These are phyloP conservation scores for Rhododendron ferrugineum DNA, from an alignment of 148 eudicot species.

Conservation along the genomic window DNA sequence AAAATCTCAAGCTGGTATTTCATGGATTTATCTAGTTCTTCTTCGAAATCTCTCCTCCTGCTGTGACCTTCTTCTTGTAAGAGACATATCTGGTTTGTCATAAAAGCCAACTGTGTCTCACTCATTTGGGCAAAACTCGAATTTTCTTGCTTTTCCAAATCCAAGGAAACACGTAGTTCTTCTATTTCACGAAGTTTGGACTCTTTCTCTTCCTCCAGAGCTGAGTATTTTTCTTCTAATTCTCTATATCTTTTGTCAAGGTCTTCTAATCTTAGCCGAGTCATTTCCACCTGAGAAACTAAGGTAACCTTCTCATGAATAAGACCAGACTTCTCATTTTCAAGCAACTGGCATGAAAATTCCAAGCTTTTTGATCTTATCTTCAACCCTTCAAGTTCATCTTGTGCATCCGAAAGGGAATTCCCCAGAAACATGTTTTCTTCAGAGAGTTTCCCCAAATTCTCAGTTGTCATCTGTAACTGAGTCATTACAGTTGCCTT, in stretches of 20 bases:
- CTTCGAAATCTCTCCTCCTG: conserved; percentile 56
- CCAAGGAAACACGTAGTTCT: conserved; percentile 49
- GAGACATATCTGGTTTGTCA: conserved; percentile 41
- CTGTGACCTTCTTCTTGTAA: conserved; percentile 43
- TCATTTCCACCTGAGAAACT: conserved; percentile 44
- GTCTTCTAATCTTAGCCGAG: conserved; percentile 45
- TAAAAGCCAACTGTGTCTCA: conserved; percentile 34
- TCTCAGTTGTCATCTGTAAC: conserved; percentile 58
- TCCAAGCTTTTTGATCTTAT: conserved; percentile 59
- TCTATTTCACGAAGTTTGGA: conserved; percentile 39
- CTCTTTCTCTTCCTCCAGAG: conserved; percentile 56
- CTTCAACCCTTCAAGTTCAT: conserved; percentile 71
- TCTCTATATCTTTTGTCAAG: conserved; percentile 48
- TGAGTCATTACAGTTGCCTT: conserved; percentile 57
- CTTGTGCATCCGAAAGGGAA: conserved; percentile 67
- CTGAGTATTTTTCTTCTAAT: conserved; percentile 47
- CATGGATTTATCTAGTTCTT: conserved; percentile 56
- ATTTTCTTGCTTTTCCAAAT: conserved; percentile 56
- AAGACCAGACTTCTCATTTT: conserved; percentile 54
- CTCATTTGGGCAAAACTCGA: conserved; percentile 32
- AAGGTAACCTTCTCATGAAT: conserved; percentile 48
- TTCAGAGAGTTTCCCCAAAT: conserved; percentile 64
- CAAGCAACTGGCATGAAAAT: conserved; percentile 59
- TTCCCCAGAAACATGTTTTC: conserved; percentile 65
- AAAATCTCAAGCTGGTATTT: conserved; percentile 70